phyloP scores from a whole-genome alignment of 345 rosid genomes.

The Gynandropsis gynandra region DNA sequence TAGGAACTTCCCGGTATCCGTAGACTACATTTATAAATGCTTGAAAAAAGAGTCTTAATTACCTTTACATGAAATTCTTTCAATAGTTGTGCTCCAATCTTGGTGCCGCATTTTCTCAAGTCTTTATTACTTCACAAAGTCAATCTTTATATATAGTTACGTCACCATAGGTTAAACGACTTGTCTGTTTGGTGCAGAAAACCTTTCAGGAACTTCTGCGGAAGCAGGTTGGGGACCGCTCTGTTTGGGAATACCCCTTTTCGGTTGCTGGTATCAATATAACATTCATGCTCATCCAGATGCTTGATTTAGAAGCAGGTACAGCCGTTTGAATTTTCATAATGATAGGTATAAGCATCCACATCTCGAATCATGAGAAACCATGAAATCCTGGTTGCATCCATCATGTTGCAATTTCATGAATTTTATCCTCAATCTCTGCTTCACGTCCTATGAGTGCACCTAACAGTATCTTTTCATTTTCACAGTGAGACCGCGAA shows the following conservation, averaged over 20 bases:
- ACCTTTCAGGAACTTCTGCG: slow-evolving; percentile 86
- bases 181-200: slow-evolving; percentile 41
- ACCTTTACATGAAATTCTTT: too few relatives aligned
- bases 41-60: slow-evolving; percentile 2
- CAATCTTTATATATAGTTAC: too few relatives aligned
- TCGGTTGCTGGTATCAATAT: slow-evolving; percentile 99
- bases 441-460: too few relatives aligned
- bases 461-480: slow-evolving; percentile 13
- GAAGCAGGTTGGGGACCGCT: slow-evolving; percentile 87
- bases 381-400: too few relatives aligned
- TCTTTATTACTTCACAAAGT: too few relatives aligned
- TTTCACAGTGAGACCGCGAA: slow-evolving; percentile 74
- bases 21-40: neutral
- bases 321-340: neutral
- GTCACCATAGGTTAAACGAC: too few relatives aligned
- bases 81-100: too few relatives aligned
- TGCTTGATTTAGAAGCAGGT: slow-evolving; percentile 99
- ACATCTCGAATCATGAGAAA: too few relatives aligned
- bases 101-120: too few relatives aligned
- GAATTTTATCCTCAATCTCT: too few relatives aligned
- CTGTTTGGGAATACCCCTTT: slow-evolving; percentile 99
- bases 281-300: slow-evolving; percentile 97
- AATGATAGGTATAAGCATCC: too few relatives aligned
- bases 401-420: neutral
- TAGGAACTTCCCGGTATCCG: slow-evolving; percentile 62